phyloP scores from a whole-genome alignment of 148 eudicot genomes.

The Rhododendron vialii region DNA sequence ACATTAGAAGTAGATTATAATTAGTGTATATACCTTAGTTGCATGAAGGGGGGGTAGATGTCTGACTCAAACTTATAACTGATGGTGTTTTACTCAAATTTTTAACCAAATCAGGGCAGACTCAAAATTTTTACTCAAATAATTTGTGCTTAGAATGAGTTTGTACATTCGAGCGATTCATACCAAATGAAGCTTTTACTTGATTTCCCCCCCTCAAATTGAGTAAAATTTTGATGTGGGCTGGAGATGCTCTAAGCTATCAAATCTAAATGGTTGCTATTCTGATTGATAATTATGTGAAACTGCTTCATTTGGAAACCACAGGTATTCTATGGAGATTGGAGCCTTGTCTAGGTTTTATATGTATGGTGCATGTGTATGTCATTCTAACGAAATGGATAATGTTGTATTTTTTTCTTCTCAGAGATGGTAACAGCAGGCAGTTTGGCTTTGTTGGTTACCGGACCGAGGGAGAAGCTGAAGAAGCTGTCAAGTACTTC shows the following conservation, averaged over 20 bases:
- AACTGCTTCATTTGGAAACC: neutral
- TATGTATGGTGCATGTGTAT: neutral
- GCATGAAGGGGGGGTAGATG: too few relatives aligned
- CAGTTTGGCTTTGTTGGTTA: slow-evolving; percentile 90
- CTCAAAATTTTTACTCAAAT: neutral
- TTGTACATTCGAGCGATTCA: neutral
- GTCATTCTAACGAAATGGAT: too few relatives aligned
- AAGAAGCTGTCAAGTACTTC: slow-evolving; percentile 72
- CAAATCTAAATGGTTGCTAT: neutral
- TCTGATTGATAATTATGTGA: neutral
- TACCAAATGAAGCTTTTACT: neutral
- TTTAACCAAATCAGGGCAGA: too few relatives aligned
- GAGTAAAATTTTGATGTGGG: neutral
- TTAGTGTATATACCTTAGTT: neutral
- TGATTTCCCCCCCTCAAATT: neutral
- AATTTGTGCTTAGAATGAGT: neutral
- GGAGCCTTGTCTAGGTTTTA: neutral
- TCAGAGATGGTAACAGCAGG: slow-evolving; percentile 28
- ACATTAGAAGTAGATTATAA: neutral
- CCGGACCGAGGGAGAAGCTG: slow-evolving; percentile 71
- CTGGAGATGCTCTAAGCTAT: neutral
- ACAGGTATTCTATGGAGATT: neutral
- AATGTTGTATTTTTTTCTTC: too few relatives aligned
- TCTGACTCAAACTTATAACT: too few relatives aligned
- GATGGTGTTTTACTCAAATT: neutral